phyloP scores from a whole-genome alignment of 1,284 basidiomycete species.

The Inonotus obliquus region DNA sequence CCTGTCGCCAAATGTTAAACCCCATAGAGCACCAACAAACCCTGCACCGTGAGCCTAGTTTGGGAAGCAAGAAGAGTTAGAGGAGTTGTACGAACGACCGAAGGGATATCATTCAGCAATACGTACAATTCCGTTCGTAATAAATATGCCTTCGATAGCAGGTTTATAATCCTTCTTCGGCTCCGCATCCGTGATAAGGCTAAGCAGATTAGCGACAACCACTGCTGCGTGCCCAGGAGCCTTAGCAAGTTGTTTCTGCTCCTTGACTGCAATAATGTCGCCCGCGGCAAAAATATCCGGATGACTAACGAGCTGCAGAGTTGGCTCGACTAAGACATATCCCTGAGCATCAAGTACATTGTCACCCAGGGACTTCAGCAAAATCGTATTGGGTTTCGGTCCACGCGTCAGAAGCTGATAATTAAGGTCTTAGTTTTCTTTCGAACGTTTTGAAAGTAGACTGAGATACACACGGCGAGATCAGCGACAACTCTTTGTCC shows the following conservation, averaged over 20 bases:
- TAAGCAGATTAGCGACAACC: conserved; percentile 43
- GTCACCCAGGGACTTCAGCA: conserved; percentile 40
- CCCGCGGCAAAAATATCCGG: conserved; percentile 53
- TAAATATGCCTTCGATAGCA: conserved; percentile 44
- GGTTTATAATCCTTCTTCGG: conserved; percentile 45
- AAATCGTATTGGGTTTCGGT: conserved; percentile 44
- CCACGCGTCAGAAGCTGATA: conserved; percentile 46
- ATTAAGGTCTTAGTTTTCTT: conserved; percentile 1
- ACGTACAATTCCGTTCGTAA: conserved; percentile 56
- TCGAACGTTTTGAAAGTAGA: conserved; percentile 2
- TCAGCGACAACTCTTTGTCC: conserved; percentile 53
- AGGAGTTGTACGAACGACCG: neutral
- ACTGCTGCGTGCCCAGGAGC: conserved; percentile 37
- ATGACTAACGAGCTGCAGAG: conserved; percentile 45
- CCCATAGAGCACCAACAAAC: conserved; percentile 20
- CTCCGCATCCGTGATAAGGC: conserved; percentile 34
- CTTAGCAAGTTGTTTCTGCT: conserved; percentile 57
- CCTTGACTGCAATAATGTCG: conserved; percentile 53
- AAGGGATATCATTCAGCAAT: neutral
- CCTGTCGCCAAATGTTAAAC: conserved; percentile 21
- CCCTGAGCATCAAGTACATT: conserved; percentile 38
- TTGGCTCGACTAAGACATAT: conserved; percentile 44
- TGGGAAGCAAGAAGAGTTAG: neutral
- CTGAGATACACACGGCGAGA: conserved; percentile 42
- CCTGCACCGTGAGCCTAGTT: conserved; percentile 18